Evolutionary conservation across 225 moss, liverwort and hornwort species (phyloP).

Genomic region (Takakia lepidozioides): DNA sequence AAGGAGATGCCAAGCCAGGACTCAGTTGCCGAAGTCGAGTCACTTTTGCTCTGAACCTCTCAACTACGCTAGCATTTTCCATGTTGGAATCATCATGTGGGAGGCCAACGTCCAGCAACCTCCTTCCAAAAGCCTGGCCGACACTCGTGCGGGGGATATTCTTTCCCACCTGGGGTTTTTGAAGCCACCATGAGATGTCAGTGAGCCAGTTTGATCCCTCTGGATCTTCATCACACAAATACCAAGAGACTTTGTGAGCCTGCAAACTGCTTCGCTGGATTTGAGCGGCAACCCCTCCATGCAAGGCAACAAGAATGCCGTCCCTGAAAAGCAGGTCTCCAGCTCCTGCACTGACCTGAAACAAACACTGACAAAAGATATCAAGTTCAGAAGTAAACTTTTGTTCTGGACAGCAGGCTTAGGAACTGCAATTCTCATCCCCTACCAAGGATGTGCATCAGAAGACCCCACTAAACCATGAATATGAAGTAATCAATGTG

Average conservation of each 20-base stretch:
- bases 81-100: constrained; percentile 3
- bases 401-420: too few species aligned
- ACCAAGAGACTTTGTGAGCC: constrained; percentile 32
- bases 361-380: too few species aligned
- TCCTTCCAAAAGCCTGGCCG: constrained; percentile 1
- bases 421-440: too few species aligned
- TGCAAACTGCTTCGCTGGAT: constrained; percentile 25
- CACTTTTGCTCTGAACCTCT: constrained; percentile 22
- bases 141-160: constrained; percentile 5
- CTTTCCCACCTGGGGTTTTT: constrained; percentile 4
- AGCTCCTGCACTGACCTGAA: constrained; percentile 31
- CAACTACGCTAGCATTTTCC: constrained; percentile 9
- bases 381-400: too few species aligned
- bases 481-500: too few species aligned
- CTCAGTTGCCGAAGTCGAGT: constrained; percentile 10
- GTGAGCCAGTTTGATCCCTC: constrained; percentile 8
- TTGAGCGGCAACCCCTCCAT: constrained; percentile 30
- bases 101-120: too few species aligned
- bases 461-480: too few species aligned
- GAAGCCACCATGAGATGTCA: constrained; percentile 1
- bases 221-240: constrained; percentile 12
- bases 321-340: constrained; percentile 21
- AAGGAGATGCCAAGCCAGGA: constrained; percentile 15
- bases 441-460: too few species aligned
- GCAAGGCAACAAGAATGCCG: constrained; percentile 18